Conservation (phyloP, 164 flowering plant species). For the Stephania yunnanensis region DNA sequence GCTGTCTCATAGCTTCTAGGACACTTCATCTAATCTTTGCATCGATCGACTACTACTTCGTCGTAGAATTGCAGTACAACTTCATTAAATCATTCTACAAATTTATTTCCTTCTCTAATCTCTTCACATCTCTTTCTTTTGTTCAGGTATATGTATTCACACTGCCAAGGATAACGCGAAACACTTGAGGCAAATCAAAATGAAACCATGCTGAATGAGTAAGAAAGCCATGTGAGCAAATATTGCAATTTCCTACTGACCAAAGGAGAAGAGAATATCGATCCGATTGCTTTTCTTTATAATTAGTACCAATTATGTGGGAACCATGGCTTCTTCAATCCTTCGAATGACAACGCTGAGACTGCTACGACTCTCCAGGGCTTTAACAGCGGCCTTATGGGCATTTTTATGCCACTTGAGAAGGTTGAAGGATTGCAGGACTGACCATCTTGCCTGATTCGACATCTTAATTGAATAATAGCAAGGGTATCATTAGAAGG, state of each 20-base stretch:
- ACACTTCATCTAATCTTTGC: too few species aligned
- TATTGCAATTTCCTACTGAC: not conserved
- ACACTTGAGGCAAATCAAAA: not conserved
- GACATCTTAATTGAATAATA: slow-evolving; percentile 56
- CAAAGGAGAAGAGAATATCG: not conserved
- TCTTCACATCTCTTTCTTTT: too few species aligned
- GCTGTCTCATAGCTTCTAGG: too few species aligned
- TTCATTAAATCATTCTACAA: too few species aligned
- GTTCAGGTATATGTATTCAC: too few species aligned
- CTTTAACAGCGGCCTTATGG: slow-evolving; percentile 78
- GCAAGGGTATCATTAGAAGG: not conserved
- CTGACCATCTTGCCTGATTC: slow-evolving; percentile 96
- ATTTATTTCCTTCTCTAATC: too few species aligned
- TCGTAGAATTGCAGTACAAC: too few species aligned
- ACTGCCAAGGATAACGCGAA: too few species aligned
- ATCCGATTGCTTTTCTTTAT: not conserved
- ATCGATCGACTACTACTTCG: too few species aligned
- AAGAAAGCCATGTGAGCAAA: not conserved
- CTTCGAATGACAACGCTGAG: slow-evolving; percentile 64
- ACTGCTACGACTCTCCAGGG: slow-evolving; percentile 66
- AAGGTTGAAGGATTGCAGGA: slow-evolving; percentile 84
- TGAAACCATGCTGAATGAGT: not conserved
- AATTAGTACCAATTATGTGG: slow-evolving; percentile 22
- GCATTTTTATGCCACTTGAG: slow-evolving; percentile 85
- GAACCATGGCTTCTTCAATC: slow-evolving; percentile 75